Evolutionary conservation across 805 yeast genomes (phyloP).

Genomic region (Candida krabiensis): DNA sequence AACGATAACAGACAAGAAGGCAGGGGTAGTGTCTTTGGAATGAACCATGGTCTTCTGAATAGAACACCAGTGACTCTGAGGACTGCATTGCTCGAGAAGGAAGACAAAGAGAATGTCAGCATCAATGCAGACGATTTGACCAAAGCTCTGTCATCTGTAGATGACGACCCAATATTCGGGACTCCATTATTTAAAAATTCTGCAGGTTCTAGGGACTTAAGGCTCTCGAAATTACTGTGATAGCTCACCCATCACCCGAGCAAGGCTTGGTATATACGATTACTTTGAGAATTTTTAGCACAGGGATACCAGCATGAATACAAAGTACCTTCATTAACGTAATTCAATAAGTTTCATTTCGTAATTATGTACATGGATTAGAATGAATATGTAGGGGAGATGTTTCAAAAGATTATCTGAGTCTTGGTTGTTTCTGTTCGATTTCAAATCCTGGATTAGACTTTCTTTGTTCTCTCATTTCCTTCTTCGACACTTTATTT

Average conservation of each 20-base stretch:
- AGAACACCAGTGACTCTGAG: slow-evolving; percentile 4
- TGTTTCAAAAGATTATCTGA: slow-evolving; percentile 2
- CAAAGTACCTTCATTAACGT: too few relatives aligned
- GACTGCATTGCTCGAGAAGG: slow-evolving; percentile 1
- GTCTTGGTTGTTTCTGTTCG: slow-evolving; percentile 30
- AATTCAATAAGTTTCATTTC: slow-evolving; percentile 1
- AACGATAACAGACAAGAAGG: slow-evolving; percentile 7
- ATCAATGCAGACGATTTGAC: slow-evolving; percentile 33
- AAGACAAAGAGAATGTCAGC: slow-evolving; percentile 17
- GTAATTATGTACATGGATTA: slow-evolving; percentile 5
- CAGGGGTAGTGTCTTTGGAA: slow-evolving; percentile 7
- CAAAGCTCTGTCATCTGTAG: slow-evolving; percentile 23
- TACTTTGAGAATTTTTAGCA: too few relatives aligned
- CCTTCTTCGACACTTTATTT: slow-evolving; percentile 45
- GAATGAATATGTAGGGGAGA: too few relatives aligned
- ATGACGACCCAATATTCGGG: slow-evolving; percentile 11
- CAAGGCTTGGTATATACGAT: too few relatives aligned
- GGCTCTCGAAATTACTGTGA: too few relatives aligned
- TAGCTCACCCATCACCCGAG: too few relatives aligned
- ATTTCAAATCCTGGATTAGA: slow-evolving; percentile 64
- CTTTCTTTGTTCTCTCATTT: slow-evolving; percentile 57
- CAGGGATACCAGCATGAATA: not conserved
- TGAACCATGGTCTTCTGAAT: slow-evolving; percentile 2
- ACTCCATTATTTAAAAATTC: slow-evolving; percentile 3
- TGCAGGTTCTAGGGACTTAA: too few relatives aligned